These are phyloP conservation scores for Sarocladium kiliense DNA, from an alignment of 2,329 filamentous ascomycete species.

Conservation along the genomic window DNA sequence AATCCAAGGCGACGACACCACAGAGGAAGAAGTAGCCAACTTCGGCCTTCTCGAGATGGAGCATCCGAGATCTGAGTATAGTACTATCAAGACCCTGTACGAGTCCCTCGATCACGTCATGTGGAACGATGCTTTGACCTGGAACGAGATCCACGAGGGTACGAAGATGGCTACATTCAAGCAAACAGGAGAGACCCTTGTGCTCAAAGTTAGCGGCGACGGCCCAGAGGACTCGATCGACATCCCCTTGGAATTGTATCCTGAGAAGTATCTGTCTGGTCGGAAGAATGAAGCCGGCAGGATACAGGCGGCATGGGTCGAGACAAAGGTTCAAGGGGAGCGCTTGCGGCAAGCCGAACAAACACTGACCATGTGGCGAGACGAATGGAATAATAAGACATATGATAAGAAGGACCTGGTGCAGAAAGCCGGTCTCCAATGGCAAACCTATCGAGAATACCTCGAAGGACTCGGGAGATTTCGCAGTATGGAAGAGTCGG, in stretches of 20 bases:
- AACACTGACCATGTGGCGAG: conserved; percentile 21
- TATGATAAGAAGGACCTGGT: conserved; percentile 26
- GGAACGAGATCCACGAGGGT: conserved; percentile 27
- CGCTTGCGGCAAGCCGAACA: conserved; percentile 20
- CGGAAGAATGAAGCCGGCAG: conserved; percentile 40
- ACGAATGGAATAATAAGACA: conserved; percentile 20
- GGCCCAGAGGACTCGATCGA: conserved; percentile 40
- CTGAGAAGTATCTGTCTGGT: conserved; percentile 45
- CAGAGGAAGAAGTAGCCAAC: conserved; percentile 21
- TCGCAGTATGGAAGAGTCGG: conserved; percentile 29
- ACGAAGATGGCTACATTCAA: conserved; percentile 38
- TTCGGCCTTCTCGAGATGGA: conserved; percentile 40
- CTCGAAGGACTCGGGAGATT: conserved; percentile 30
- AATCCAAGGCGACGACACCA: conserved; percentile 24
- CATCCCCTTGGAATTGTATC: conserved; percentile 46
- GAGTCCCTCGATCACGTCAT: conserved; percentile 43
- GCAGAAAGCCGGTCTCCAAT: conserved; percentile 24
- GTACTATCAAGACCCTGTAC: conserved; percentile 37
- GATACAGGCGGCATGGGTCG: conserved; percentile 34
- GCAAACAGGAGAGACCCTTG: conserved; percentile 45
- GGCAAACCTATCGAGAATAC: conserved; percentile 27
- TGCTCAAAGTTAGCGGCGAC: conserved; percentile 38
- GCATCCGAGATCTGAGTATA: conserved; percentile 29
- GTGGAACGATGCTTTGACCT: conserved; percentile 38
- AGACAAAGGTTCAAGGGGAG: conserved; percentile 21